A percentile compares a stretch with the other conserved stretches of the same genome.
These are phyloP conservation scores for Ceratobasidium sp. DNA, from an alignment of 1,284 basidiomycete genomes.

Conservation along the genomic window DNA sequence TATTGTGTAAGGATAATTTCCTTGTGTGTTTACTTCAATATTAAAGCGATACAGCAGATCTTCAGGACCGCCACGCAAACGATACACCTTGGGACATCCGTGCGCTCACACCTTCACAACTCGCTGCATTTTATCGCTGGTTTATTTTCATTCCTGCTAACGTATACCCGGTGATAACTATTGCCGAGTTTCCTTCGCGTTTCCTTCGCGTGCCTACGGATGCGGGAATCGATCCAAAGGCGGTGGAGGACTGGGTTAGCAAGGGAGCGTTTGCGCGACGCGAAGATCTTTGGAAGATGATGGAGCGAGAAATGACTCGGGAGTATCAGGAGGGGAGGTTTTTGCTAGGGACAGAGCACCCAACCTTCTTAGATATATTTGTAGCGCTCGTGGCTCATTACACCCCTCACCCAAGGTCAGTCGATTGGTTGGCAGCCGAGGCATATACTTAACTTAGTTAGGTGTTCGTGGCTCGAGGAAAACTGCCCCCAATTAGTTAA, in stretches of 20 bases:
- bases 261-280: conserved; percentile 23
- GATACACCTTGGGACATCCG: conserved; percentile 42
- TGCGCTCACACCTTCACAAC: conserved; percentile 35
- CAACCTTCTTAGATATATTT: conserved; percentile 42
- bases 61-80: conserved; percentile 41
- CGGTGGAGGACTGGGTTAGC: conserved; percentile 39
- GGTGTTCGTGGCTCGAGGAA: conserved; percentile 40
- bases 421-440: background rate
- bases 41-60: conserved; percentile 30
- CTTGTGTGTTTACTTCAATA: background rate
- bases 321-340: conserved; percentile 33
- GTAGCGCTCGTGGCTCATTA: conserved; percentile 42
- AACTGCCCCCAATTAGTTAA: conserved; percentile 41
- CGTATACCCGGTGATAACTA: conserved; percentile 41
- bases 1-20: conserved; percentile 34
- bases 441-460: background rate
- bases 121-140: conserved; percentile 44
- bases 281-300: conserved; percentile 40
- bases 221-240: conserved; percentile 21
- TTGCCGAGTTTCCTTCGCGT: conserved; percentile 42
- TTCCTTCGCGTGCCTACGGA: conserved; percentile 42
- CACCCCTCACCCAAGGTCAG: conserved; percentile 37
- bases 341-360: conserved; percentile 40
- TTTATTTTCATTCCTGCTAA: conserved; percentile 45
- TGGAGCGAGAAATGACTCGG: conserved; percentile 39